Evolutionary conservation across 202 grass and related monocot species (phyloP), one percentile per base, ranked within the genome.

Genomic region (Panicum virgatum): DNA sequence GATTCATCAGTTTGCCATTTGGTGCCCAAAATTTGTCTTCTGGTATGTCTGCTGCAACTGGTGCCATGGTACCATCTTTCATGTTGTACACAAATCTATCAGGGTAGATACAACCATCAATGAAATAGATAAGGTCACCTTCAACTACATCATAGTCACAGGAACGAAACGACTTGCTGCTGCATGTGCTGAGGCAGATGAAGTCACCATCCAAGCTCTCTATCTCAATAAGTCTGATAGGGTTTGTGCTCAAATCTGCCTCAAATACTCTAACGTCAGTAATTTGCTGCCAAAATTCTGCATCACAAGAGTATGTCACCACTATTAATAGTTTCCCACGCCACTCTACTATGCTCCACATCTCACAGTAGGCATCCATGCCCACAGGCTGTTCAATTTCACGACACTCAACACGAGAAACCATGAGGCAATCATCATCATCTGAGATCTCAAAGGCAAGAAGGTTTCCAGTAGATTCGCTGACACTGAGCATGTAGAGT

Each of bases 161-260:
- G 1, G 73, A 47, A 58, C 8, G 38, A 57, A 83, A 83, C 5
- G 47, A 78, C 58, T 39, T 78, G 66, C 27, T 58, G 58, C 57
- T 83, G 74, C 73, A 58, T 0, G 80, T 46, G 57, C 58, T 83
- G 59, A 88, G 48, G 86, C 83, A 88, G 74, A 83, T 83, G 40
- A 73, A 83, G 50, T 83, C 27, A 0, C 73, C 80, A 58, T 83
- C 56, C 66, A 87, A 79, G 39, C 39, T 83, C 38, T 73, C 22
- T 23, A 88, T 59, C 74, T 83, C 58, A 20, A 13, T 32, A 6
- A 83, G 30, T 48, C 6, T 62, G 23, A 66, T 37, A 58, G 80
- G 66, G 3, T 46, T 58, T 36, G 27, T 58, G 73, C 73, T 87
- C 14, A 63, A 45, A 20, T 87, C 73, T 37, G 38, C 37, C 39